Percentiles rank a stretch among this genome's conserved stretches.
These are phyloP conservation scores for Acanthamoeba royreba DNA, from an alignment of 208 protist genomes.

Conservation along the genomic window DNA sequence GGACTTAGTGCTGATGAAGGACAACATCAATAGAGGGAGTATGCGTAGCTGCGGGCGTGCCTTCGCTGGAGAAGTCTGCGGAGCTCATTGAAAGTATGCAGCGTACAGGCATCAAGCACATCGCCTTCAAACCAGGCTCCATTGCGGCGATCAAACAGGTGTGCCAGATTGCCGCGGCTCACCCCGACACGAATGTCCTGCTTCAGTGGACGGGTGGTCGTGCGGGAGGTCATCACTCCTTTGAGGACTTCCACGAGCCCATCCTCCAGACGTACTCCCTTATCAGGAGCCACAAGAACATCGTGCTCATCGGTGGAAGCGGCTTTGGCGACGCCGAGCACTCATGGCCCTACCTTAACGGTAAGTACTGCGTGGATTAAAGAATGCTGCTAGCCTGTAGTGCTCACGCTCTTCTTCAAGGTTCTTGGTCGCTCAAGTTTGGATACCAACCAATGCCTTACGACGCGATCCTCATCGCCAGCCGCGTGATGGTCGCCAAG, in stretches of 20 bases:
- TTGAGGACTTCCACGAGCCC: conserved; percentile 80
- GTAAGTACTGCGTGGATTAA: not conserved
- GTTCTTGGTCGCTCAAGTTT: conserved; percentile 70
- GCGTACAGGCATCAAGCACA: conserved; percentile 65
- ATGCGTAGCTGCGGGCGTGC: conserved; percentile 78
- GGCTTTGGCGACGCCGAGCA: conserved; percentile 76
- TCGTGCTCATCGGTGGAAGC: conserved; percentile 78
- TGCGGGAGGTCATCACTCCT: conserved; percentile 80
- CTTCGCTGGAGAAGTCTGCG: conserved; percentile 67
- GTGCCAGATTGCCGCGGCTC: conserved; percentile 65
- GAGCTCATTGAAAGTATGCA: conserved; percentile 70
- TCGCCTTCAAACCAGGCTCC: conserved; percentile 81
- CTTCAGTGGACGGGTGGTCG: conserved; percentile 83
- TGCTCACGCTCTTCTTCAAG: not conserved
- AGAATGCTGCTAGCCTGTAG: not conserved
- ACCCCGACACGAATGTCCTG: conserved; percentile 73
- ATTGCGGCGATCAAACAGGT: conserved; percentile 70
- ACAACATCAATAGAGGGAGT: conserved; percentile 65
- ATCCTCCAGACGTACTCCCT: conserved; percentile 77
- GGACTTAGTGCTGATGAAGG: too few relatives aligned
- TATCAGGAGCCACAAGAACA: conserved; percentile 73
- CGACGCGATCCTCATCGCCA: conserved; percentile 78
- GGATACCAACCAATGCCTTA: conserved; percentile 78
- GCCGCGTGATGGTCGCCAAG: conserved; percentile 76
- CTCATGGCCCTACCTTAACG: conserved; percentile 51